Conservation (phyloP, 2,329 filamentous ascomycete species). For the Penicillium paneum region DNA sequence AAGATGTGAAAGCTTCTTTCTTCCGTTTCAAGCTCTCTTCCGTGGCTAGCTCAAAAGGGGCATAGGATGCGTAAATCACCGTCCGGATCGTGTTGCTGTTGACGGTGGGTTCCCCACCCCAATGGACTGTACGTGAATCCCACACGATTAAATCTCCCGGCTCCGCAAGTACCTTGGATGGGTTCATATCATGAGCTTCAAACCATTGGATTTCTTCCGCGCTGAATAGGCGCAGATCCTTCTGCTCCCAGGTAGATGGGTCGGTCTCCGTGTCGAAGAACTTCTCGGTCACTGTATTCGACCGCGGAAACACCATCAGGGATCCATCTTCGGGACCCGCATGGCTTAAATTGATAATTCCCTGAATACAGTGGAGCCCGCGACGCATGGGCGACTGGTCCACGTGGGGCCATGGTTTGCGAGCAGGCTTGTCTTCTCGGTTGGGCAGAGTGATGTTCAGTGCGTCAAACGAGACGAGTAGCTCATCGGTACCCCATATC, state of each 20-base stretch:
- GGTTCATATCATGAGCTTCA: conserved; percentile 21
- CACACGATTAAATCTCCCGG: conserved; percentile 44
- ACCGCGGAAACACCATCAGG: conserved; percentile 16
- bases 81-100: conserved; percentile 21
- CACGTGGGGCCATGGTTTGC: conserved; percentile 29
- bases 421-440: not conserved
- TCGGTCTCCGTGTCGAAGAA: conserved; percentile 33
- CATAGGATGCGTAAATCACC: conserved; percentile 24
- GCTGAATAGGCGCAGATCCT: conserved; percentile 24
- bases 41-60: conserved; percentile 1
- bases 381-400: conserved; percentile 29
- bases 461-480: conserved; percentile 21
- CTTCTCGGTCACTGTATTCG: conserved; percentile 26
- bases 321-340: conserved; percentile 22
- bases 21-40: not conserved
- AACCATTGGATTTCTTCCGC: conserved; percentile 33
- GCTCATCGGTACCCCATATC: conserved; percentile 21
- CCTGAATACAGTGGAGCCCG: conserved; percentile 29
- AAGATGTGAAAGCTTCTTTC: conserved; percentile 13
- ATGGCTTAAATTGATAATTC: conserved; percentile 20
- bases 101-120: conserved; percentile 22
- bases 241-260: conserved; percentile 10
- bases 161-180: conserved; percentile 39
- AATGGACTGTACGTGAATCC: conserved; percentile 29
- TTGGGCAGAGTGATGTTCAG: conserved; percentile 22